A percentile compares a stretch with the other conserved stretches of the same genome.
Conservation (phyloP, 495 filamentous ascomycete genomes). For the Tuber microsphaerosporum region DNA sequence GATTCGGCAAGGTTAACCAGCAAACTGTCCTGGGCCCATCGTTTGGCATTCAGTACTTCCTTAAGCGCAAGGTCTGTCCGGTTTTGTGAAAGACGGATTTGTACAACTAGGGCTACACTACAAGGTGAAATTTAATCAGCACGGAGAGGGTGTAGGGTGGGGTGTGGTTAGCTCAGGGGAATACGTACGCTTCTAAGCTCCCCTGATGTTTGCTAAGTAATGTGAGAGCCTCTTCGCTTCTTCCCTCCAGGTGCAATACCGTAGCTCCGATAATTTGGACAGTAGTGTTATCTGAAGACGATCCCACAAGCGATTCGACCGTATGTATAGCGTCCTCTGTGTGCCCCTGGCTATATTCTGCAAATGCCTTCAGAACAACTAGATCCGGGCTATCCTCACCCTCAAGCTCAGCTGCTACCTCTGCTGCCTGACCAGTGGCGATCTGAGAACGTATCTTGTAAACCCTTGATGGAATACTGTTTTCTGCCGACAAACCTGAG, state of each 20-base stretch:
- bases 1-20: conserved; percentile 91
- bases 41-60: conserved; percentile 78
- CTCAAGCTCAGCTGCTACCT: conserved; percentile 61
- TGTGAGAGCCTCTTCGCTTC: conserved; percentile 73
- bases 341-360: conserved; percentile 58
- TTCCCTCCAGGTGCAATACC: conserved; percentile 66
- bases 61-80: conserved; percentile 81
- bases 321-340: conserved; percentile 54
- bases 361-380: conserved; percentile 67
- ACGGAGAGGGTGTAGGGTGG: not conserved
- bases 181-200: conserved; percentile 67
- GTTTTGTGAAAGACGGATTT: conserved; percentile 89
- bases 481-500: conserved; percentile 65
- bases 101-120: conserved; percentile 64
- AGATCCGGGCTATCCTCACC: conserved; percentile 64
- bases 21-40: conserved; percentile 92
- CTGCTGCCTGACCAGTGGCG: conserved; percentile 66
- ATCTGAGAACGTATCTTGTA: conserved; percentile 74
- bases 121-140: not conserved
- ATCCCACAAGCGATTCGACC: conserved; percentile 59
- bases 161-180: not conserved
- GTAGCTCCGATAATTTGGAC: conserved; percentile 76
- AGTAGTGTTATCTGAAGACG: conserved; percentile 62
- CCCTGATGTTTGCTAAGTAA: conserved; percentile 76
- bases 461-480: conserved; percentile 68